phyloP scores from a whole-genome alignment of 2,329 filamentous ascomycete genomes.

The Talaromyces marneffei region DNA sequence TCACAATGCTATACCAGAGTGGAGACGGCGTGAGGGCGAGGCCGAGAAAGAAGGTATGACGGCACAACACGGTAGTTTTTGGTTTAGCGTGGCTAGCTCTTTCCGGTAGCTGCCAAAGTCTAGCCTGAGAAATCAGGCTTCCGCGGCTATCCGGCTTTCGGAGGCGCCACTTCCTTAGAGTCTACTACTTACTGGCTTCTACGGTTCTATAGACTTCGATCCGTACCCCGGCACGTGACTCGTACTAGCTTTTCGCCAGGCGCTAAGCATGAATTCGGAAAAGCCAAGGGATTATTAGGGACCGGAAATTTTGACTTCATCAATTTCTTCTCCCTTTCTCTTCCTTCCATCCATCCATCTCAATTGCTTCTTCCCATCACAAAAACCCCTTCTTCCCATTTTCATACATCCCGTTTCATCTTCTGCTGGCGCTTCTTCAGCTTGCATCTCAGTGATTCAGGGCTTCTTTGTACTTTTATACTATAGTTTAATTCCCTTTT shows the following conservation, averaged over 20 bases:
- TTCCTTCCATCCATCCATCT: slow-evolving; percentile 29
- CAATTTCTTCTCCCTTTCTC: slow-evolving; percentile 16
- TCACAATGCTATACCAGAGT: not conserved
- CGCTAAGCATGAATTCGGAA: slow-evolving; percentile 14
- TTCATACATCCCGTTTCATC: slow-evolving; percentile 15
- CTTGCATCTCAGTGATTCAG: slow-evolving; percentile 9
- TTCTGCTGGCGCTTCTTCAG: slow-evolving; percentile 7
- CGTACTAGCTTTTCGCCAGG: not conserved
- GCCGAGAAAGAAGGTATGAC: slow-evolving; percentile 1
- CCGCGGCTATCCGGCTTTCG: not conserved
- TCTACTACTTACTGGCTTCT: not conserved
- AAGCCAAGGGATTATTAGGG: slow-evolving; percentile 8
- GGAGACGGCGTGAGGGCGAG: slow-evolving; percentile 1
- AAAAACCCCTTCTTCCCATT: slow-evolving; percentile 16
- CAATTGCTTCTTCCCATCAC: slow-evolving; percentile 26
- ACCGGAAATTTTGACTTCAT: slow-evolving; percentile 19
- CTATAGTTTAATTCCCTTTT: slow-evolving; percentile 17
- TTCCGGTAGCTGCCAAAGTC: not conserved
- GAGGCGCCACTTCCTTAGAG: not conserved
- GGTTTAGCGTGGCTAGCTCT: not conserved
- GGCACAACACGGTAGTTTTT: slow-evolving; percentile 7
- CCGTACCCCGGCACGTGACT: slow-evolving; percentile 6
- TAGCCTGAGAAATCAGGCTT: not conserved
- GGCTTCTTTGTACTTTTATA: slow-evolving; percentile 11
- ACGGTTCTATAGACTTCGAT: slow-evolving; percentile 35